Evolutionary conservation across 768 basidiomycete genomes (phyloP), one percentile per base, ranked within the genome.

Genomic region (Mycena haematopus): DNA sequence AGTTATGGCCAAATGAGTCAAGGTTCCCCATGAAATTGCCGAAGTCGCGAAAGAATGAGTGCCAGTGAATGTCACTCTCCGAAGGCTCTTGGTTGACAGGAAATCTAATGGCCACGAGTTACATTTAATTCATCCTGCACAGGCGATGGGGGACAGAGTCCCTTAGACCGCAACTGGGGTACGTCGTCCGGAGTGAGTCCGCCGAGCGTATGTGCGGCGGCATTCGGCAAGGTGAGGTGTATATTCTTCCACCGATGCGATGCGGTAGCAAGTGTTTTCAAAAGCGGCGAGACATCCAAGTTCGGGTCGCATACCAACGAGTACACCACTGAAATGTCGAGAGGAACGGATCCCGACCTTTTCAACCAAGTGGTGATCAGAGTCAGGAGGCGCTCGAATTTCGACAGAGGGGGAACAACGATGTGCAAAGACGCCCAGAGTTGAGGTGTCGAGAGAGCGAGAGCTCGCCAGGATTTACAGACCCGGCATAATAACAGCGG

Each of bases 351-450:
- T 22, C 55, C 44, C 11, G 55, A 56, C 11, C 44, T 33, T 17
- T 22, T 17, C 6, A 56, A 17, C 55, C 55, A 56, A 10, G 31
- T 29, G 11, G 1, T 33, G 11, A 35, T 3, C 6, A 56, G 9
- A n/a, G 33, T 31, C 31, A 45, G 8, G 7, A 56, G 54, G 15
- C 11, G 44, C 14, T 33, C 15, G 6, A 56, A 15, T 8, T 29
- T 33, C 24, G 31, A 17, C n/a, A 5, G n/a, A 14, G 22, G 9
- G 13, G 55, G 55, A 31, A 56, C 55, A 22, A 47, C 55, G n/a
- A 46, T 31, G 31, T 47, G 55, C 3, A 56, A 10, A 14, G 55
- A 31, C 31, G 55, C 55, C 55, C 55, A 56, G 9, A 56, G 44
- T 8, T 31, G 42, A 10, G 44, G 55, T 2, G 44, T 56, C 31